These are phyloP conservation scores for Mycena rebaudengoi DNA, from an alignment of 768 basidiomycete species.

Conservation along the genomic window DNA sequence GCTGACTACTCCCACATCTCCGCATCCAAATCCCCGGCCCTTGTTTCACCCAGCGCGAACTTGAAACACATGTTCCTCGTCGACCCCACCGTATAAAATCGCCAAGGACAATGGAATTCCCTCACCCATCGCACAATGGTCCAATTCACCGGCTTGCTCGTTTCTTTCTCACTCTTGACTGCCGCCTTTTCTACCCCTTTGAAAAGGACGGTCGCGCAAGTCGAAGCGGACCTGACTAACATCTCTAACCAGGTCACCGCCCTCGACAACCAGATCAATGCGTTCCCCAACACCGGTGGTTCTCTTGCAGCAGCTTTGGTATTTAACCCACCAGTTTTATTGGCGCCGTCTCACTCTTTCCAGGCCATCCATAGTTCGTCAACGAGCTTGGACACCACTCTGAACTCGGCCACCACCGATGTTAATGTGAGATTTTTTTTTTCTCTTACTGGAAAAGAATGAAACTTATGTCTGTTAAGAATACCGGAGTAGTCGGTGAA, in stretches of 20 bases:
- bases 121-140: conserved; percentile 23
- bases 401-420: conserved; percentile 36
- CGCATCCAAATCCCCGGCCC: too few relatives aligned
- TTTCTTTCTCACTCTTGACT: conserved; percentile 18
- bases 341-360: background rate
- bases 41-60: too few relatives aligned
- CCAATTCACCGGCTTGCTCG: conserved; percentile 15
- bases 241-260: conserved; percentile 33
- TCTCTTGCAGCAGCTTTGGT: conserved; percentile 37
- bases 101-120: background rate
- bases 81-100: conserved; percentile 26
- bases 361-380: conserved; percentile 40
- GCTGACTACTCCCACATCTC: too few relatives aligned
- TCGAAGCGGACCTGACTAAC: conserved; percentile 35
- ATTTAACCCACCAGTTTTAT: background rate
- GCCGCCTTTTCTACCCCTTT: conserved; percentile 16
- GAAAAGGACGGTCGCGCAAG: conserved; percentile 32
- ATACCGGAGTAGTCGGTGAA: conserved; percentile 33
- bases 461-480: conserved; percentile 18
- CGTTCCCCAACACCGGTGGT: conserved; percentile 34
- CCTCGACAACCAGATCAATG: conserved; percentile 37
- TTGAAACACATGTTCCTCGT: background rate
- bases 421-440: conserved; percentile 27
- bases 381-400: conserved; percentile 24
- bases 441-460: background rate